Percentiles rank a stretch among this genome's conserved stretches.
These are phyloP conservation scores for Spizellomyces punctatus DNA, from an alignment of 192 early-diverging fungal genomes.

Conservation along the genomic window DNA sequence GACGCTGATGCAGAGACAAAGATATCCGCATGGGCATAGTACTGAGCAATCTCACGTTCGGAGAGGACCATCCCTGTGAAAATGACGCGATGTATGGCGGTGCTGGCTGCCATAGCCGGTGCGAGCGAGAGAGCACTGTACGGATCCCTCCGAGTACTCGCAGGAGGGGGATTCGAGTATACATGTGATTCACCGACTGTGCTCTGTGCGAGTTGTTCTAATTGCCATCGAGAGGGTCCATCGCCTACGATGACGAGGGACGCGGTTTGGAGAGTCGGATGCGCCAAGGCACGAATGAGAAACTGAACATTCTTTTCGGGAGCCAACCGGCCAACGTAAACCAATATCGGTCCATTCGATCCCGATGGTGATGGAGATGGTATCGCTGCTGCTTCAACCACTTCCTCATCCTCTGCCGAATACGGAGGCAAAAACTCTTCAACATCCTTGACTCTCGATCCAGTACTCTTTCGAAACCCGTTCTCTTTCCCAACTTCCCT, in stretches of 20 bases:
- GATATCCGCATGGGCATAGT: conserved; percentile 47
- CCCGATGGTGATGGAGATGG: conserved; percentile 3
- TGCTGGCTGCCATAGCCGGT: background rate
- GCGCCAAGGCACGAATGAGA: conserved; percentile 39
- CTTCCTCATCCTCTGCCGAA: background rate
- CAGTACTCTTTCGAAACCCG: background rate
- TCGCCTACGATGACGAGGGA: conserved; percentile 54
- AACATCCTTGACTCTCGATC: background rate
- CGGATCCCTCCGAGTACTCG: background rate
- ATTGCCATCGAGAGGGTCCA: conserved; percentile 37
- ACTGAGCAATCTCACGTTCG: conserved; percentile 38
- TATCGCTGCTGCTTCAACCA: background rate
- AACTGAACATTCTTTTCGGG: conserved; percentile 55
- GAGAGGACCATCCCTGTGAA: conserved; percentile 53
- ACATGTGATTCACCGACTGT: conserved; percentile 40
- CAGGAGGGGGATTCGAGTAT: conserved; percentile 16
- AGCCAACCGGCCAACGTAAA: conserved; percentile 55
- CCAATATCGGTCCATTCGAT: conserved; percentile 33
- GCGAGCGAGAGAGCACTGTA: background rate
- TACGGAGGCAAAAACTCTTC: conserved; percentile 10
- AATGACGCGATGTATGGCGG: conserved; percentile 37
- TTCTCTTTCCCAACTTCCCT: background rate
- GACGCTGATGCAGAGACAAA: conserved; percentile 55
- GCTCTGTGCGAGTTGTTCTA: conserved; percentile 38
- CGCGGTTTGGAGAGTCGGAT: conserved; percentile 38